Evolutionary conservation across 129 eudicot species (phyloP).

Genomic region (Flaveria brownii): DNA sequence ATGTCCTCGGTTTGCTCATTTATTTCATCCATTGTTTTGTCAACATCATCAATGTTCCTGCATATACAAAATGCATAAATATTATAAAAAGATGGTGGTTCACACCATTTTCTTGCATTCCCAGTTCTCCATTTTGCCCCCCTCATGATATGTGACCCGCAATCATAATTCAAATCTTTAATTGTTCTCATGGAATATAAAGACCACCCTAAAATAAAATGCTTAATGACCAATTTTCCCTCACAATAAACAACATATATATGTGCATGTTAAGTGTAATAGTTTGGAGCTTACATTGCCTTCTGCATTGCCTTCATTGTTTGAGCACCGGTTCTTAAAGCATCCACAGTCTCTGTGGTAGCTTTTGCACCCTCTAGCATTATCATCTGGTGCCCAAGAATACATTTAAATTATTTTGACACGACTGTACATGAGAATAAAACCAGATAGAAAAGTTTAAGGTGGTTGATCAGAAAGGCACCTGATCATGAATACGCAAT

Average conservation of each 20-base stretch:
- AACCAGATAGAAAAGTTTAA: constrained; percentile 15
- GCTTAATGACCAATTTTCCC: background rate
- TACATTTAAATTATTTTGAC: background rate
- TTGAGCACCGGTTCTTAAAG: constrained; percentile 52
- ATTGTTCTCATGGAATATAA: constrained; percentile 6
- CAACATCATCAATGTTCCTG: constrained; percentile 53
- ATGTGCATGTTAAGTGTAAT: background rate
- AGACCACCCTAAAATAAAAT: background rate
- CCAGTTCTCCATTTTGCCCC: background rate
- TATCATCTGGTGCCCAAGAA: constrained; percentile 31
- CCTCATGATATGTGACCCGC: background rate
- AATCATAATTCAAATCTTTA: background rate
- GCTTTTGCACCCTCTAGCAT: constrained; percentile 57
- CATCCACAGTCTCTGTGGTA: constrained; percentile 51
- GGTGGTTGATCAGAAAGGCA: constrained; percentile 6
- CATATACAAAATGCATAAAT: background rate
- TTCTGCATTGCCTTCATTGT: constrained; percentile 57
- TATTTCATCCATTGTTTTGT: constrained; percentile 55
- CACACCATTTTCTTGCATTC: constrained; percentile 1
- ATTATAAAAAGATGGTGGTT: background rate
- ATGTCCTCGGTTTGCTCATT: constrained; percentile 52
- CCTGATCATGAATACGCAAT: constrained; percentile 61
- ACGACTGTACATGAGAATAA: background rate
- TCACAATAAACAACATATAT: background rate
- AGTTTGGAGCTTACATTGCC: constrained; percentile 30